phyloP scores from a whole-genome alignment of 257 asterid species.

The Plantago elongata region DNA sequence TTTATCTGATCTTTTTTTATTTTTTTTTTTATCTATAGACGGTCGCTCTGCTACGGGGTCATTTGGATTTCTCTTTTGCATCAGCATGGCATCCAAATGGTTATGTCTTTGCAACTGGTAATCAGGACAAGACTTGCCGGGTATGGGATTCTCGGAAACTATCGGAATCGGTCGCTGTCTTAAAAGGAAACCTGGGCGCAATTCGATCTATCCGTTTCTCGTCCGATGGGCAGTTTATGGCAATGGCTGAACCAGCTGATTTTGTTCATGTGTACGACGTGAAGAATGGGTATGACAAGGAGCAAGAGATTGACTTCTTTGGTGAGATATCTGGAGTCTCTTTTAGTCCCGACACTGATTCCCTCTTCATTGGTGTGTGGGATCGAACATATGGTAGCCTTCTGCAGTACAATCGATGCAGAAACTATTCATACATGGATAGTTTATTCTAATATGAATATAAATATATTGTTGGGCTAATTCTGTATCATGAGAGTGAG shows the following conservation, averaged over 20 bases:
- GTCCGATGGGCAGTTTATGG: slow-evolving; percentile 68
- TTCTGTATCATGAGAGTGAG: not conserved
- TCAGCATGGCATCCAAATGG: slow-evolving; percentile 77
- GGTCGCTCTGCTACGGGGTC: slow-evolving; percentile 47
- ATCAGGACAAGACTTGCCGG: slow-evolving; percentile 70
- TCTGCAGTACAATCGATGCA: slow-evolving; percentile 54
- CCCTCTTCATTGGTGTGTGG: slow-evolving; percentile 67
- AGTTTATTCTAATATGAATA: slow-evolving; percentile 25
- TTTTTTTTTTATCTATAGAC: slow-evolving; percentile 25
- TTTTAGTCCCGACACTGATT: slow-evolving; percentile 60
- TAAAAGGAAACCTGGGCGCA: slow-evolving; percentile 68
- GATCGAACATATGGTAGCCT: slow-evolving; percentile 71
- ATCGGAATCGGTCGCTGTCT: slow-evolving; percentile 48
- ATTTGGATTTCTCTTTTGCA: slow-evolving; percentile 61
- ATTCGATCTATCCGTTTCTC: slow-evolving; percentile 63
- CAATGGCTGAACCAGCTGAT: slow-evolving; percentile 52
- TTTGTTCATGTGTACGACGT: slow-evolving; percentile 66
- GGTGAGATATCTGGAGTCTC: slow-evolving; percentile 69
- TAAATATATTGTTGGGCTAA: slow-evolving; percentile 7
- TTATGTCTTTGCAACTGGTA: slow-evolving; percentile 54
- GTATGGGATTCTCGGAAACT: slow-evolving; percentile 64
- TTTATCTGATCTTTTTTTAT: slow-evolving; percentile 1
- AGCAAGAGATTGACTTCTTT: slow-evolving; percentile 66
- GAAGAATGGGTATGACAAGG: slow-evolving; percentile 45
- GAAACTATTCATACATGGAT: slow-evolving; percentile 45